Conservation (phyloP, 2,329 filamentous ascomycete species). For the Xylariaceae sp. region DNA sequence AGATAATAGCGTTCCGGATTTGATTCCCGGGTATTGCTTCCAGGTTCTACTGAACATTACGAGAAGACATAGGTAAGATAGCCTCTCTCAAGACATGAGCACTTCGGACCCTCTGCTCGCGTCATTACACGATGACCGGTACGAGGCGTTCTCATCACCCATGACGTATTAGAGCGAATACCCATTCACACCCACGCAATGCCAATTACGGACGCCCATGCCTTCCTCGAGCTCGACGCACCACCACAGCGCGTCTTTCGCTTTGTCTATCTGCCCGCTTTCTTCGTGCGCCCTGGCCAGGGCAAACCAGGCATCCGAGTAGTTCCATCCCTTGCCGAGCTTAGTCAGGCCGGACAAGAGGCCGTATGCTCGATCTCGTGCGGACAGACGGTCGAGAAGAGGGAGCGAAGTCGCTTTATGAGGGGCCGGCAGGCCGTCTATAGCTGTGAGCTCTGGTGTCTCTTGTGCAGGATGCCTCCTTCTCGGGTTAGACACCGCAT, state of each 20-base stretch:
- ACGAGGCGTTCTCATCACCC: neutral
- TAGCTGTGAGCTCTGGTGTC: slow-evolving; percentile 23
- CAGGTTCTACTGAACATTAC: neutral
- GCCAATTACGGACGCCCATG: slow-evolving; percentile 75
- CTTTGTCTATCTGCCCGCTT: slow-evolving; percentile 78
- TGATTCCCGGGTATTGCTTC: too few species aligned
- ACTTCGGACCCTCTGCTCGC: neutral
- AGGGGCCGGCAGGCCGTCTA: slow-evolving; percentile 46
- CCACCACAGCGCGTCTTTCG: slow-evolving; percentile 95
- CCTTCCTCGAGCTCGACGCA: slow-evolving; percentile 91
- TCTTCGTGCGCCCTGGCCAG: slow-evolving; percentile 85
- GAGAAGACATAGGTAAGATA: too few species aligned
- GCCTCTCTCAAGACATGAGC: too few species aligned
- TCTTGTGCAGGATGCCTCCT: slow-evolving; percentile 15
- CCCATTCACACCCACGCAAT: slow-evolving; percentile 60
- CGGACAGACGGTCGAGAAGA: slow-evolving; percentile 76
- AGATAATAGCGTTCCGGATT: too few species aligned
- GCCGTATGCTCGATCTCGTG: slow-evolving; percentile 82
- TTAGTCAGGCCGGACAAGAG: slow-evolving; percentile 80
- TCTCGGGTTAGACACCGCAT: slow-evolving; percentile 14
- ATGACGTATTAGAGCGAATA: slow-evolving; percentile 52
- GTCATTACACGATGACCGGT: neutral
- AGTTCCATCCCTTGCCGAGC: slow-evolving; percentile 82
- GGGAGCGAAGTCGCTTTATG: slow-evolving; percentile 61
- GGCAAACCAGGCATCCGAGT: slow-evolving; percentile 87